Evolutionary conservation across 139 green algal genomes (phyloP).

Genomic region (Raphidocelis subcapitata): DNA sequence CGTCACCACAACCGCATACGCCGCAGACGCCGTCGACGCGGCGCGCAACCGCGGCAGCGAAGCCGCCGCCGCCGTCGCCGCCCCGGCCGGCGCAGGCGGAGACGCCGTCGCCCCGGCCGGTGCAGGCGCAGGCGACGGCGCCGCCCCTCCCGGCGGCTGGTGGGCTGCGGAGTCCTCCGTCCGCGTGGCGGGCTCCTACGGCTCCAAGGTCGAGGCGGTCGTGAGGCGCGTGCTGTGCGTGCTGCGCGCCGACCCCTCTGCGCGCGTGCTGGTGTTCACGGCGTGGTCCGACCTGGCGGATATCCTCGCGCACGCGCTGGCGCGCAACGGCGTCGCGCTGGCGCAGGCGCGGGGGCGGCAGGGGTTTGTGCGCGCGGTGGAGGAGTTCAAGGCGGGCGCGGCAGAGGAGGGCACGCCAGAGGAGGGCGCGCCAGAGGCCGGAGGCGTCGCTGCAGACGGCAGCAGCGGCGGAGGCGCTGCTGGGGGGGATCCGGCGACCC

Average conservation of each 20-base stretch:
- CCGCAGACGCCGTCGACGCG: background rate
- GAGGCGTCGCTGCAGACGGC: background rate
- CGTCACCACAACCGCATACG: background rate
- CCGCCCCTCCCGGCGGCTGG: no score
- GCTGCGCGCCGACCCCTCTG: conserved; percentile 17
- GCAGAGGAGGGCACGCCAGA: background rate
- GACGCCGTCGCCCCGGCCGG: no score
- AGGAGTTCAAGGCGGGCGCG: conserved; percentile 43
- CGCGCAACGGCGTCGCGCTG: conserved; percentile 51
- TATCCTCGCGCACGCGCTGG: conserved; percentile 67
- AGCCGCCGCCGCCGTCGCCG: background rate
- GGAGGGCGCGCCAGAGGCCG: background rate
- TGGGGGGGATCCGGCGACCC: background rate
- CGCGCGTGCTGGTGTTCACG: conserved; percentile 80
- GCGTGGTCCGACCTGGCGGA: conserved; percentile 82
- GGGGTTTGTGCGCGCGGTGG: conserved; percentile 54
- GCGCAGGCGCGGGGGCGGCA: conserved; percentile 38
- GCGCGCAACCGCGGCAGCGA: background rate
- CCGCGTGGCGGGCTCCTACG: conserved; percentile 64
- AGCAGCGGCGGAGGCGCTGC: background rate
- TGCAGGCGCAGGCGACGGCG: no score
- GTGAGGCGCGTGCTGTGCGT: conserved; percentile 68
- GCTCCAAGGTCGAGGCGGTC: conserved; percentile 85
- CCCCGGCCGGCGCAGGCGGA: no score
- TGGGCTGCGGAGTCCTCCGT: conserved; percentile 32